Base-by-base conservation (phyloP, 768 basidiomycete genomes). In the Boletus insuetus region DNA sequence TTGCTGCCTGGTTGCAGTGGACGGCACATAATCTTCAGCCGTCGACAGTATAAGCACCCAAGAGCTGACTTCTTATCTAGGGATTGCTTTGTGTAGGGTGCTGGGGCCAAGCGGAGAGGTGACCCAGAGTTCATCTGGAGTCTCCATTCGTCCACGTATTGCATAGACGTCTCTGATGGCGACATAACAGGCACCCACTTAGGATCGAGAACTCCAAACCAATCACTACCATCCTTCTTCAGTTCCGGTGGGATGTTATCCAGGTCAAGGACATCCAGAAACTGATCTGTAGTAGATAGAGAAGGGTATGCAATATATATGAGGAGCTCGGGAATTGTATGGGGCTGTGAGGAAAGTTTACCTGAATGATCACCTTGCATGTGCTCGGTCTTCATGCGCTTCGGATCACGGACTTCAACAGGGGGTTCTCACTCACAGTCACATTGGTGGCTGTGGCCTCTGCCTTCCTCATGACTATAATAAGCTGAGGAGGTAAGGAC, bases 161-260 rank as follows among this genome's bases (percentile, higher is more conserved):
- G n/a, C n/a, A n/a, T n/a, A n/a, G n/a, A n/a, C n/a, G n/a, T n/a
- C n/a, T n/a, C n/a, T n/a, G n/a, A n/a, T n/a, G n/a, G 74, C 75
- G 13, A 96, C 89, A 65, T 94, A n/a, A n/a, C 91, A 50, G 95
- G 76, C 55, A 81, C 80, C 43, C 87, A 77, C 73, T 91, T 89
- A 37, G 87, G 84, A 67, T 90, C 93, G 77, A 91, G 94, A 45
- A 92, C 77, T 6, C 87, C 91, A 66, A 91, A 89, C 94, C 94
- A 96, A 65, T 95, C 93, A 44, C 75, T 72, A 0, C 91, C 92
- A 68, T 94, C 85, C 65, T 82, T 85, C 55, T 72, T 65, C 49
- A 65, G 44, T 54, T 70, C 69, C 6, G 69, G 61, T 3, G 70
- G 71, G 19, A 71, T 69, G 37, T 61, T 69, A 55, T 61, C 65